A percentile compares a stretch with the other conserved stretches of the same genome.
Evolutionary conservation across 1,139 yeast species (phyloP).

Genomic region (Lodderomyces metapsilosis): DNA sequence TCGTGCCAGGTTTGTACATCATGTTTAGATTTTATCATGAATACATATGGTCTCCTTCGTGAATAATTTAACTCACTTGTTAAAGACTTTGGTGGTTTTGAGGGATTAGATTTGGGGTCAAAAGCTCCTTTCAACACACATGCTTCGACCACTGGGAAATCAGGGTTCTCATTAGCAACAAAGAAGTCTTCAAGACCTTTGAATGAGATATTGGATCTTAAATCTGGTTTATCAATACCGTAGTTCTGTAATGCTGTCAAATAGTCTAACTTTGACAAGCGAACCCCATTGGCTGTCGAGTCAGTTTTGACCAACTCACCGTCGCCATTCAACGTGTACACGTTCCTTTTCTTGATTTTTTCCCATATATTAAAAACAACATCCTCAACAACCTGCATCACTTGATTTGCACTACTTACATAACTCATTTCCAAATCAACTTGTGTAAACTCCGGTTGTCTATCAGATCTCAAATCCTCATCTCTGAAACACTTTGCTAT

Average conservation of each 20-base stretch:
- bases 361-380: constrained; percentile 59
- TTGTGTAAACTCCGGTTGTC: constrained; percentile 98
- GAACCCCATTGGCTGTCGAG: constrained; percentile 15
- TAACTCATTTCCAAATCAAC: constrained; percentile 92
- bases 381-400: constrained; percentile 61
- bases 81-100: constrained; percentile 24
- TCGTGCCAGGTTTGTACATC: constrained; percentile 47
- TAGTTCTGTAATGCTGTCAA: constrained; percentile 65
- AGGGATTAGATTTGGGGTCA: constrained; percentile 18
- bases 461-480: constrained; percentile 89
- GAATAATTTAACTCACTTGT: constrained; percentile 49
- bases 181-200: constrained; percentile 45
- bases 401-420: constrained; percentile 63
- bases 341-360: constrained; percentile 36
- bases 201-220: constrained; percentile 61
- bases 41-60: constrained; percentile 58
- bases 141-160: constrained; percentile 69
- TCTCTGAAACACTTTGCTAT: constrained; percentile 93
- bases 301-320: constrained; percentile 24
- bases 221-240: constrained; percentile 95
- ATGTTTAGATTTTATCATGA: constrained; percentile 42
- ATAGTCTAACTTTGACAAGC: constrained; percentile 55
- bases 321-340: constrained; percentile 33
- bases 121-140: constrained; percentile 59
- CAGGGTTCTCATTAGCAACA: constrained; percentile 28